Base-by-base conservation (phyloP, 1,139 yeast species). In the Yamadazyma friedrichii region DNA sequence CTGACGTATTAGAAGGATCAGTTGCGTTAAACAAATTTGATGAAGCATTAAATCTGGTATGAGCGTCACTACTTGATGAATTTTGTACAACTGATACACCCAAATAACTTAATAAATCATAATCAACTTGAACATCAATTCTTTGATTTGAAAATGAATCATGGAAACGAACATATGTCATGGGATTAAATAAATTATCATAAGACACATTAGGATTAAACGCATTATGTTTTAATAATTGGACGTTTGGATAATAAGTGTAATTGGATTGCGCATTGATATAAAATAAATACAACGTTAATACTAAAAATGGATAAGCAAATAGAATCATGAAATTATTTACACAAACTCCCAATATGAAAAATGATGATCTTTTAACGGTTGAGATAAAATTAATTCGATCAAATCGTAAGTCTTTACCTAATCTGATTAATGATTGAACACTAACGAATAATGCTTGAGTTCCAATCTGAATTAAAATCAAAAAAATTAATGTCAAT, bases 231-330 rank as follows among this genome's bases (percentile, higher is more conserved):
- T 48, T 47, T 33, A 65, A 46, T 4, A 46, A 41, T 4, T 27
- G 29, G 12, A 52, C 41, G 32, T 52, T 53, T 2, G 64, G 59
- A 13, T 42, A 40, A 25, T 35, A 50, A 29, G 41, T 41, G 24
- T 49, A 47, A 15, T 39, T 42, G 45, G 30, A 51, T 51, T 47
- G 47, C 9, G 44, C 56, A 6, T 65, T 59, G 6, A 54, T 42
- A 43, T 52, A 46, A 53, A 76, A 64, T 50, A 73, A 57, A 45
- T 59, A 74, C 2, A 68, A 51, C 0, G 78, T 65, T 30, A 74
- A 52, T 0, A 74, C 60, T 40, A 77, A 57, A 39, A 76, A 71
- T 2, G 83, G 82, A 35, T 67, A 59, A 0, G 73, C 73, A 51
- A 72, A 72, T 2, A 63, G 45, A 25, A 56, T 49, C 47, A 74